Conservation (phyloP, 2,329 filamentous ascomycete species). For the Scedosporium apiospermum region DNA sequence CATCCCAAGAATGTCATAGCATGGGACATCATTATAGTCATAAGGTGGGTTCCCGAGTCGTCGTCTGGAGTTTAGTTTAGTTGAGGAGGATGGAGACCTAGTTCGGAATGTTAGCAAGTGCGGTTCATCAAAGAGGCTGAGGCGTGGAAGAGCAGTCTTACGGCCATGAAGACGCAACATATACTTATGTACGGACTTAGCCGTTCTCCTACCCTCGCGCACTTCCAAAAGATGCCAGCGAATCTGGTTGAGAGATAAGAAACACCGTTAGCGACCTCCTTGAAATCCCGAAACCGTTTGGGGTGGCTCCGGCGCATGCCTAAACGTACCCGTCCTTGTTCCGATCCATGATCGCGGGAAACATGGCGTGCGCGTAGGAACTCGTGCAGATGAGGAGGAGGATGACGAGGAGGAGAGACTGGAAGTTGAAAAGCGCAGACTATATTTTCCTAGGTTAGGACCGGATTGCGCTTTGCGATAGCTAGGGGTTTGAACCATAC, state of each 20-base stretch:
- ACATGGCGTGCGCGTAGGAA: conserved; percentile 83
- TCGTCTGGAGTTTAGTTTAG: conserved; percentile 22
- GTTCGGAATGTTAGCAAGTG: background rate
- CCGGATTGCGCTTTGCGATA: background rate
- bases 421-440: conserved; percentile 98
- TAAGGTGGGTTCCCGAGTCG: background rate
- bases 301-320: background rate
- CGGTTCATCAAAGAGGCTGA: background rate
- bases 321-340: conserved; percentile 75
- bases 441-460: conserved; percentile 29
- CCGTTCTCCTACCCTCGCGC: conserved; percentile 81
- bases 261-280: background rate
- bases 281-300: background rate
- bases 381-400: conserved; percentile 94
- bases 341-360: conserved; percentile 81
- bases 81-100: conserved; percentile 26
- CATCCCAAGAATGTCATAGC: background rate
- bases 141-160: conserved; percentile 30
- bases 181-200: conserved; percentile 92
- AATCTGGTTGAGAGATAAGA: conserved; percentile 35
- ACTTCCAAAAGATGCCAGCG: conserved; percentile 92
- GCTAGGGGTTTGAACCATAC: background rate
- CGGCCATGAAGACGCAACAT: conserved; percentile 90
- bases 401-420: conserved; percentile 88
- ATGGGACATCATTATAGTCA: background rate